A percentile compares a stretch with the other conserved stretches of the same genome.
Evolutionary conservation across 2,329 filamentous ascomycete species (phyloP).

Genomic region (Paecilomyces variotii): DNA sequence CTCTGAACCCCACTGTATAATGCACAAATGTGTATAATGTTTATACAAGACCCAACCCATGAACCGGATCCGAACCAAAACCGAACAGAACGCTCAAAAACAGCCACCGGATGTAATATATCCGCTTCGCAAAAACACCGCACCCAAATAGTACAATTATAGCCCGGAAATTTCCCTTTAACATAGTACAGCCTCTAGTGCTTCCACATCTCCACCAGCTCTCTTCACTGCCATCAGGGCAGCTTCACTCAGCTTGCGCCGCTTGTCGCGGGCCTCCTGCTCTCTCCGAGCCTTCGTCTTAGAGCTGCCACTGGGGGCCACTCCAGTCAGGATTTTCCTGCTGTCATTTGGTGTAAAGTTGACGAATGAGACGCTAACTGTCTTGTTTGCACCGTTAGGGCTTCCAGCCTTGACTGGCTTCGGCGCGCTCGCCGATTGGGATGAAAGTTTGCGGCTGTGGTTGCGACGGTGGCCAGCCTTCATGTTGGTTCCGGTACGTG

Average conservation of each 20-base stretch:
- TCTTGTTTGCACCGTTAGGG: constrained; percentile 22
- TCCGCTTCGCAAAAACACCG: not conserved
- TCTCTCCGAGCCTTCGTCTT: constrained; percentile 94
- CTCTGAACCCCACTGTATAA: not conserved
- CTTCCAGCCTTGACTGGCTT: constrained; percentile 25
- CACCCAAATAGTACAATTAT: not conserved
- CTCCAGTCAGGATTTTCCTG: constrained; percentile 71
- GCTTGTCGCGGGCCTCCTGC: constrained; percentile 73
- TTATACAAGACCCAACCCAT: not conserved
- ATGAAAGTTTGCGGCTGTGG: constrained; percentile 34
- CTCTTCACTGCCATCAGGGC: constrained; percentile 36
- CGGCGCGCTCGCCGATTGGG: constrained; percentile 22
- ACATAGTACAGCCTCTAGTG: constrained; percentile 33
- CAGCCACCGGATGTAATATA: not conserved
- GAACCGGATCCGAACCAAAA: not conserved
- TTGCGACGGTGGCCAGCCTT: constrained; percentile 27
- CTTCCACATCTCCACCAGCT: constrained; percentile 40
- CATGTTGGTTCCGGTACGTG: constrained; percentile 17
- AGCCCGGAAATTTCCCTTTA: constrained; percentile 10
- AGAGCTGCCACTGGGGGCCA: constrained; percentile 80
- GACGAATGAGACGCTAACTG: constrained; percentile 61
- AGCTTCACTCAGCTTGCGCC: constrained; percentile 41
- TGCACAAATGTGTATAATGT: not conserved
- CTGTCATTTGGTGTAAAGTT: constrained; percentile 84
- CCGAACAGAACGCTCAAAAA: not conserved